Conservation (phyloP, 1,284 basidiomycete species). For the Xerocomus nothofagi region DNA sequence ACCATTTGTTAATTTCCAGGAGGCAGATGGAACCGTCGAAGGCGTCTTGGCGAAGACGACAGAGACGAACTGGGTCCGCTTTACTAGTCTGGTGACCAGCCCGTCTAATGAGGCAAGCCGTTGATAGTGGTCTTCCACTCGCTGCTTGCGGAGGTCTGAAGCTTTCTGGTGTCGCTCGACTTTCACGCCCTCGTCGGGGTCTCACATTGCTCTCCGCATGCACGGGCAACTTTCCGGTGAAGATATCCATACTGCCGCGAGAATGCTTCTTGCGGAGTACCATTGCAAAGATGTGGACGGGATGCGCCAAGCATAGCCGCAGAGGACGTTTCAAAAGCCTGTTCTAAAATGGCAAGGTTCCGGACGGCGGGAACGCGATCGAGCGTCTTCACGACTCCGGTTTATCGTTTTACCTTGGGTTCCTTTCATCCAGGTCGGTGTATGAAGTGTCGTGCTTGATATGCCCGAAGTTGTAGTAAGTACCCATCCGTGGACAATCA, state of each 20-base stretch:
- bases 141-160: neutral
- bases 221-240: neutral
- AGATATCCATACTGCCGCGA: neutral
- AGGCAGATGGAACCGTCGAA: conserved; percentile 8
- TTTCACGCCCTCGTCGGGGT: neutral
- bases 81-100: neutral
- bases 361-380: neutral
- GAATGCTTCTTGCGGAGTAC: neutral
- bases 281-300: conserved; percentile 1
- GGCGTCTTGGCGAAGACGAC: neutral
- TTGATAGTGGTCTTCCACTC: neutral
- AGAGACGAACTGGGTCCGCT: neutral
- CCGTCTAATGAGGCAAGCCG: neutral
- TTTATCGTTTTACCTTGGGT: neutral
- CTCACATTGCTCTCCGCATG: neutral
- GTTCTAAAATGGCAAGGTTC: neutral
- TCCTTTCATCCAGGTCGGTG: neutral
- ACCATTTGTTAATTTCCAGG: neutral
- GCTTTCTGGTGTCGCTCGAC: neutral
- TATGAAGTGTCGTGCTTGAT: neutral
- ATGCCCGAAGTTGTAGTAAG: too few species aligned
- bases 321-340: neutral
- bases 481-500: too few species aligned
- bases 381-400: neutral
- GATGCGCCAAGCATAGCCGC: conserved; percentile 1